phyloP scores from a whole-genome alignment of 305 asterid species.

The Fraxinus latifolia region DNA sequence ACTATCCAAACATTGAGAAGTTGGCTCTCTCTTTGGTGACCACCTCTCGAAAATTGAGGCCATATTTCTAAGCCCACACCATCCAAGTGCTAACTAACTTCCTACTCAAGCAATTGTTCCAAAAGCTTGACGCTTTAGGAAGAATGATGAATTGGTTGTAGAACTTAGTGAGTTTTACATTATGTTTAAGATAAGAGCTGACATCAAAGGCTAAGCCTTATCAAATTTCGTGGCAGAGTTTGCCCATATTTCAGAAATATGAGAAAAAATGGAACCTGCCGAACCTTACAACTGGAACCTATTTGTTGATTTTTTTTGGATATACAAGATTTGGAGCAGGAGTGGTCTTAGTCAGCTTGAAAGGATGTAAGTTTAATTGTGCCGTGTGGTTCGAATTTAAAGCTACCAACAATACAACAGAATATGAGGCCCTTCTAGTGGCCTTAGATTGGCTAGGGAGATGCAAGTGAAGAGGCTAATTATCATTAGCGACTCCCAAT shows the following conservation, averaged over 20 bases:
- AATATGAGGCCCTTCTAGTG: not conserved
- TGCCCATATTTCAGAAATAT: not conserved
- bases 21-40: not conserved
- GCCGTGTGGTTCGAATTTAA: not conserved
- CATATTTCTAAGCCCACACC: not conserved
- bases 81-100: not conserved
- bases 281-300: not conserved
- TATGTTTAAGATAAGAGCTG: not conserved
- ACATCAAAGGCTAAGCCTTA: not conserved
- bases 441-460: not conserved
- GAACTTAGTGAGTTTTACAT: not conserved
- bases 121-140: not conserved
- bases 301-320: not conserved
- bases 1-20: not conserved
- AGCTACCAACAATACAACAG: not conserved
- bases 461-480: too few species aligned
- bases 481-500: not conserved
- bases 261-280: not conserved
- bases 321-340: not conserved
- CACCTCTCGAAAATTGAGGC: not conserved
- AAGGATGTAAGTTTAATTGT: not conserved
- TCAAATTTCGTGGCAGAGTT: too few species aligned
- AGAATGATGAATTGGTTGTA: not conserved
- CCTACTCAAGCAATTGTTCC: not conserved
- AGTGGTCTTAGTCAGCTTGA: not conserved